Evolutionary conservation across 176 grass and related monocot genomes (phyloP).

Genomic region (Eleusine indica): DNA sequence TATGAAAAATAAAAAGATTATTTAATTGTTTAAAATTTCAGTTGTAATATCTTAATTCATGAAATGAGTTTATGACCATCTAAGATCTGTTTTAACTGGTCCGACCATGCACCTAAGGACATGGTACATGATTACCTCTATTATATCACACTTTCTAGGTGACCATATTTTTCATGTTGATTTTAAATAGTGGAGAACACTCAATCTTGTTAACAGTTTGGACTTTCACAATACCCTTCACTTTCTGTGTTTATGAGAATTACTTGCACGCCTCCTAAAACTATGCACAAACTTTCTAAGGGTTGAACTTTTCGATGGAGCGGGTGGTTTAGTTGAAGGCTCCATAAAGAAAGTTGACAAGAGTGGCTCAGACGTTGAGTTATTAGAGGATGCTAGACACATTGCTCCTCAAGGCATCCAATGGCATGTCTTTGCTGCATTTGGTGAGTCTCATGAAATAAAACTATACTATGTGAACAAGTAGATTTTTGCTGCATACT

Average conservation of each 20-base stretch:
- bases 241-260: not conserved
- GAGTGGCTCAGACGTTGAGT: constrained; percentile 65
- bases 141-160: not conserved
- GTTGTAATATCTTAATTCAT: not conserved
- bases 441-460: constrained; percentile 57
- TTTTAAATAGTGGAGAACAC: not conserved
- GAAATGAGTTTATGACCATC: not conserved
- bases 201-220: not conserved
- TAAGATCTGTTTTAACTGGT: not conserved
- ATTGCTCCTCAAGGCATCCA: constrained; percentile 73
- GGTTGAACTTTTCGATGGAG: constrained; percentile 86
- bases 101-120: not conserved
- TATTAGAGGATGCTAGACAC: constrained; percentile 57
- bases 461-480: not conserved
- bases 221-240: not conserved
- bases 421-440: constrained; percentile 90
- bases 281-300: constrained; percentile 38
- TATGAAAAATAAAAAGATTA: not conserved
- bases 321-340: constrained; percentile 76
- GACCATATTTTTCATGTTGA: not conserved
- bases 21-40: not conserved
- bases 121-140: not conserved
- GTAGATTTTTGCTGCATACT: not conserved
- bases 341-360: constrained; percentile 74
- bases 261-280: constrained; percentile 8